These are phyloP conservation scores for Pseudopithomyces chartarum DNA, from an alignment of 2,329 filamentous ascomycete genomes.

Conservation along the genomic window DNA sequence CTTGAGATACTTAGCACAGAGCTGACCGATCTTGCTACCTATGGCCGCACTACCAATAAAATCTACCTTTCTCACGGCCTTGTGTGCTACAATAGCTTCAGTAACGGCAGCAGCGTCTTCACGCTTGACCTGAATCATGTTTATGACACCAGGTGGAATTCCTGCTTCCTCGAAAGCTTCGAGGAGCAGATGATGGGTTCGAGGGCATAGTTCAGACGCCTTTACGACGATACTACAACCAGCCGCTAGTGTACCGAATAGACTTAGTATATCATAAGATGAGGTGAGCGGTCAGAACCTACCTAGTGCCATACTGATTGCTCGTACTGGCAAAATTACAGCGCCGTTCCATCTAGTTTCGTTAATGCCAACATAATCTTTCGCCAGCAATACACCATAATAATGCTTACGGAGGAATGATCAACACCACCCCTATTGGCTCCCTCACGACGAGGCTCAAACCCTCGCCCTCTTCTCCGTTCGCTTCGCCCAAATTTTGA, in stretches of 20 bases:
- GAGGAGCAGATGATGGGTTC: conserved; percentile 23
- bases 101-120: conserved; percentile 67
- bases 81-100: conserved; percentile 69
- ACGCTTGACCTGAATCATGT: conserved; percentile 65
- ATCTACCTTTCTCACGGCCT: conserved; percentile 69
- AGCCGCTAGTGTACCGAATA: conserved; percentile 46
- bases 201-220: conserved; percentile 33
- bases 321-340: conserved; percentile 45
- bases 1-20: conserved; percentile 75
- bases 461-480: conserved; percentile 52
- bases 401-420: conserved; percentile 70
- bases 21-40: conserved; percentile 69
- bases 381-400: conserved; percentile 14
- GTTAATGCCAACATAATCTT: conserved; percentile 17
- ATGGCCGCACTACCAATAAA: conserved; percentile 78
- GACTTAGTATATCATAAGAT: no score
- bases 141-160: conserved; percentile 73
- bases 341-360: conserved; percentile 54
- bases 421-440: conserved; percentile 76
- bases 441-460: conserved; percentile 70
- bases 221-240: conserved; percentile 48
- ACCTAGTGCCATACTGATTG: conserved; percentile 56
- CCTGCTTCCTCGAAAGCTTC: conserved; percentile 61
- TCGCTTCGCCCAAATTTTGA: conserved; percentile 50
- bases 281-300: no score